A percentile compares a stretch with the other conserved stretches of the same genome.
phyloP scores from a whole-genome alignment of 495 filamentous ascomycete genomes.

The Lophium mytilinum region DNA sequence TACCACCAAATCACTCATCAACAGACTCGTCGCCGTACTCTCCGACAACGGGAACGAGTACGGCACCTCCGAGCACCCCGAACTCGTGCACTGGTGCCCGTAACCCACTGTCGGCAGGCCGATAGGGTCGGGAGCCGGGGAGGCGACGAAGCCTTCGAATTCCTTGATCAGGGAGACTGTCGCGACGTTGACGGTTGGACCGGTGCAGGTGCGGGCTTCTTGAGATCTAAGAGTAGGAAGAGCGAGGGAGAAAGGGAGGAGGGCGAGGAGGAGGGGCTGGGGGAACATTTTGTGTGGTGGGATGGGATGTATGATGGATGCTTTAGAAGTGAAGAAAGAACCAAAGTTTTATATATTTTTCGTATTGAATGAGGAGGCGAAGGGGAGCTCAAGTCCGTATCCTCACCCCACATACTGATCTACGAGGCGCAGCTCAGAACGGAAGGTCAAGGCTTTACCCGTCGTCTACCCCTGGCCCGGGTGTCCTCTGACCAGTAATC shows the following conservation, averaged over 20 bases:
- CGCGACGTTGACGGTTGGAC: constrained; percentile 33
- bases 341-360: not conserved
- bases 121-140: constrained; percentile 35
- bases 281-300: not conserved
- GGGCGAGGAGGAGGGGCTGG: not conserved
- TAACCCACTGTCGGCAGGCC: constrained; percentile 45
- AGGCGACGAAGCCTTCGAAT: constrained; percentile 35
- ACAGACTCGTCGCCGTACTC: constrained; percentile 34
- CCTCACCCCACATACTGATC: no score
- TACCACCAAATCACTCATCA: constrained; percentile 39
- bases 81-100: constrained; percentile 41
- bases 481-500: no score
- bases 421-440: no score
- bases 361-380: no score
- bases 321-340: not conserved
- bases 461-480: no score
- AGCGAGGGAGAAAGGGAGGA: not conserved
- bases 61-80: constrained; percentile 38
- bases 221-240: constrained; percentile 9
- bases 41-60: constrained; percentile 40
- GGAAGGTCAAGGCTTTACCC: no score
- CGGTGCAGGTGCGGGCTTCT: constrained; percentile 22
- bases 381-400: no score
- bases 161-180: constrained; percentile 36
- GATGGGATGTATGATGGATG: not conserved